These are phyloP conservation scores for Plasmodium cynomolgi DNA, from an alignment of 169 alveolate genomes.

Conservation along the genomic window DNA sequence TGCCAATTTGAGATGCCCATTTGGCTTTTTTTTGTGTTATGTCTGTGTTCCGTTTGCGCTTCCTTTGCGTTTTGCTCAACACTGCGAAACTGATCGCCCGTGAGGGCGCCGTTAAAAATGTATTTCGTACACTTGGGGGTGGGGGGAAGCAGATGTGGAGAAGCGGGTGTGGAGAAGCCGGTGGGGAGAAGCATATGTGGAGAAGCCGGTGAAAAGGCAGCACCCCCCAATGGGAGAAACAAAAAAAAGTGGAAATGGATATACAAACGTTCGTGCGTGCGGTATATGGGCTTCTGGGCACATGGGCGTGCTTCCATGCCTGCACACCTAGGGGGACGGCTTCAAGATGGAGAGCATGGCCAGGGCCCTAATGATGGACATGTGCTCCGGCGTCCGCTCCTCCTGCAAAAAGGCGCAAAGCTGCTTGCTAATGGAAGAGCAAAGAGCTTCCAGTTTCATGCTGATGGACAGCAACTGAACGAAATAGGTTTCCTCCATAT, in stretches of 20 bases:
- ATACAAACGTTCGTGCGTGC: not conserved
- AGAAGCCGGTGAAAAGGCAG: not conserved
- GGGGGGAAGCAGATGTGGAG: too few relatives aligned
- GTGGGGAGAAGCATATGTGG: not conserved
- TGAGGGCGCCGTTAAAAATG: not conserved
- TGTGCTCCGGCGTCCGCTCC: constrained; percentile 23
- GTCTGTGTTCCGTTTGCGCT: not conserved
- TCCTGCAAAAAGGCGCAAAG: constrained; percentile 42
- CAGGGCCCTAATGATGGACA: constrained; percentile 56
- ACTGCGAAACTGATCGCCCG: not conserved
- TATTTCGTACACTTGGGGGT: not conserved
- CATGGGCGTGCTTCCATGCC: not conserved
- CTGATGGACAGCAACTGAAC: constrained; percentile 37
- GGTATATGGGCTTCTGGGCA: not conserved
- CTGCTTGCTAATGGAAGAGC: constrained; percentile 66
- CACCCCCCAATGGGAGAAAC: not conserved
- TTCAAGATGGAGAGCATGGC: constrained; percentile 50
- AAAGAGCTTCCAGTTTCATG: constrained; percentile 65
- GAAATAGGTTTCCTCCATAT: constrained; percentile 38
- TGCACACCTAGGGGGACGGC: constrained; percentile 19
- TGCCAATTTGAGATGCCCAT: not conserved
- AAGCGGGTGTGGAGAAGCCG: not conserved
- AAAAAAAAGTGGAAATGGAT: not conserved
- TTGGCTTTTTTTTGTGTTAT: too few relatives aligned
- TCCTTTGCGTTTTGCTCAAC: not conserved